Evolutionary conservation across 1,139 yeast genomes (phyloP), one percentile per base, ranked within the genome.

Genomic region (Candida tetrigidarum): DNA sequence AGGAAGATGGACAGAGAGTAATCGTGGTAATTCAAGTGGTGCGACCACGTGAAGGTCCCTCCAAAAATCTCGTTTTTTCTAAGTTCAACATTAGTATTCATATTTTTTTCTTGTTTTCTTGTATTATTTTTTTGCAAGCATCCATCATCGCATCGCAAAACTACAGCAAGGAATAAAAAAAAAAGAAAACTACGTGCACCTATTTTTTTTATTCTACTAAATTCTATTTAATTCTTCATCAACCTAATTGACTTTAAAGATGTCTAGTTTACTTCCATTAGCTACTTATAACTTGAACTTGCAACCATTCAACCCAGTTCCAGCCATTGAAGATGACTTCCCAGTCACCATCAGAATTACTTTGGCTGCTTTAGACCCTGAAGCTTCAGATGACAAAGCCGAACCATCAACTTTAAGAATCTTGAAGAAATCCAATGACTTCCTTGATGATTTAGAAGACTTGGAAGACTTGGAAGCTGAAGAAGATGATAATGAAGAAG

Each of bases 281-380:
- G 86, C 96, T 54, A 83, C 96, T 23, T 91, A 83, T 72, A 86
- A 86, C 73, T 77, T 90, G 70, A 90, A 88, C 56, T 80, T 92
- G 53, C 76, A 80, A 67, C 98, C 99, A 60, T 93, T 86, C 63
- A 73, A 80, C 56, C 96, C 97, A 55, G 83, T 83, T 42, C 91
- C 92, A 50, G 96, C 97, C 52, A 82, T 87, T 62, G 87, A 85
- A 55, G 86, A 84, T 47, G 96, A 87, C 50, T 84, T 83, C 64
- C 97, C 97, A 44, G 86, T 88, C 54, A 85, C 97, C 53, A 82
- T 93, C 57, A 87, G 96, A 70, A 68, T 93, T 62, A 92, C 98
- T 47, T 81, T 93, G 80, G 99, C 97, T 56, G 96, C 99, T 49
- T 78, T 93, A 60, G 97, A 93, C 70, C 96, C 97, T 52, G 88